Evolutionary conservation across 176 grass and related monocot species (phyloP).

Genomic region (Zoysia japonica): DNA sequence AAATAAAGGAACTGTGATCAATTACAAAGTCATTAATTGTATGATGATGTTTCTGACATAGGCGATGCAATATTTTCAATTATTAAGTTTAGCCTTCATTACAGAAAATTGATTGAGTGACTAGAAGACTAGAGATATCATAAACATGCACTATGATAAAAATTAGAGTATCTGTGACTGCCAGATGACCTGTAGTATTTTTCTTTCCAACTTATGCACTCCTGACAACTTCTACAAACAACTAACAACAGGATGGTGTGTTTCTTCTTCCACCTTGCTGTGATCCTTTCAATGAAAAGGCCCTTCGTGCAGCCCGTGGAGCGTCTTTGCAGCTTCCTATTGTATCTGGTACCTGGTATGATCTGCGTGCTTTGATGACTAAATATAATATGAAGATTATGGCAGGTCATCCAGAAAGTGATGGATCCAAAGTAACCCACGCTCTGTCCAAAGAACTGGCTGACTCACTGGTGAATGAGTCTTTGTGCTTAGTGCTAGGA

Average conservation of each 20-base stretch:
- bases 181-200: slow-evolving; percentile 12
- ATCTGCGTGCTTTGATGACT: slow-evolving; percentile 36
- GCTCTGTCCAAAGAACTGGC: slow-evolving; percentile 57
- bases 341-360: slow-evolving; percentile 65
- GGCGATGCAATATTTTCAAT: background rate
- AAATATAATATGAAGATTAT: slow-evolving; percentile 70
- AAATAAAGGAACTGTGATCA: background rate
- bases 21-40: background rate
- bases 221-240: slow-evolving; percentile 29
- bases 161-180: background rate
- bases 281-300: slow-evolving; percentile 98
- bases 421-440: slow-evolving; percentile 35
- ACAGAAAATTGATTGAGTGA: background rate
- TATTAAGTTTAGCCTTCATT: background rate
- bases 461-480: slow-evolving; percentile 57
- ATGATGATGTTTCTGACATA: background rate
- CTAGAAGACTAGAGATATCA: slow-evolving; percentile 4
- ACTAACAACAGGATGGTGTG: slow-evolving; percentile 59
- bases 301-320: slow-evolving; percentile 81
- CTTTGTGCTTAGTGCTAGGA: slow-evolving; percentile 88
- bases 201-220: background rate
- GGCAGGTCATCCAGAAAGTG: slow-evolving; percentile 72
- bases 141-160: background rate
- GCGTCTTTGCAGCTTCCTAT: slow-evolving; percentile 85
- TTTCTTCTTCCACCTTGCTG: slow-evolving; percentile 90